Conservation (phyloP, 106 monocot genomes). For the Dendrobium catenatum region DNA sequence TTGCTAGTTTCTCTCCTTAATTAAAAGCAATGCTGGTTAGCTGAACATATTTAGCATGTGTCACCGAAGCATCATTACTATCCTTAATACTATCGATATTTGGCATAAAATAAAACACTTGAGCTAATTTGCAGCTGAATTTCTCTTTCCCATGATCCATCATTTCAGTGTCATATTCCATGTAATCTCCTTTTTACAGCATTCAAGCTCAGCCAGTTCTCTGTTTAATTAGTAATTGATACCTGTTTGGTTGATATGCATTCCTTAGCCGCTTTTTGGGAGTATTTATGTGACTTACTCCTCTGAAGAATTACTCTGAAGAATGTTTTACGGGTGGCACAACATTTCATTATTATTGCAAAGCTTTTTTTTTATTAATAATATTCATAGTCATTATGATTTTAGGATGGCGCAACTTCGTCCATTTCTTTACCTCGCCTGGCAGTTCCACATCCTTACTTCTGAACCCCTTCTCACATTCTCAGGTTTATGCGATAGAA, state of each 20-base stretch:
- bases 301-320: neutral
- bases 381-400: constrained; percentile 1
- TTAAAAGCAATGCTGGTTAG: neutral
- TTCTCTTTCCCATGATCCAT: neutral
- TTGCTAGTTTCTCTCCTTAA: neutral
- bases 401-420: neutral
- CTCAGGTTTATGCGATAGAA: constrained; percentile 93
- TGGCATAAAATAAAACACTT: neutral
- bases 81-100: neutral
- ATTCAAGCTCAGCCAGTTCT: neutral
- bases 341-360: neutral
- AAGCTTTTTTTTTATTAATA: neutral
- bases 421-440: neutral
- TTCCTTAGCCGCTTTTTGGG: neutral
- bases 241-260: neutral
- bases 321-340: neutral
- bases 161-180: neutral
- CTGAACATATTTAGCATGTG: neutral
- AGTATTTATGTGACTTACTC: neutral
- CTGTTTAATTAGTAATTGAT: neutral
- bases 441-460: neutral
- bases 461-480: neutral
- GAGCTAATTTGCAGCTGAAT: neutral
- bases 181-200: neutral
- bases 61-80: neutral